Evolutionary conservation across 2,329 filamentous ascomycete species (phyloP), one percentile per base, ranked within the genome.

Genomic region (Cladosporium phlei): DNA sequence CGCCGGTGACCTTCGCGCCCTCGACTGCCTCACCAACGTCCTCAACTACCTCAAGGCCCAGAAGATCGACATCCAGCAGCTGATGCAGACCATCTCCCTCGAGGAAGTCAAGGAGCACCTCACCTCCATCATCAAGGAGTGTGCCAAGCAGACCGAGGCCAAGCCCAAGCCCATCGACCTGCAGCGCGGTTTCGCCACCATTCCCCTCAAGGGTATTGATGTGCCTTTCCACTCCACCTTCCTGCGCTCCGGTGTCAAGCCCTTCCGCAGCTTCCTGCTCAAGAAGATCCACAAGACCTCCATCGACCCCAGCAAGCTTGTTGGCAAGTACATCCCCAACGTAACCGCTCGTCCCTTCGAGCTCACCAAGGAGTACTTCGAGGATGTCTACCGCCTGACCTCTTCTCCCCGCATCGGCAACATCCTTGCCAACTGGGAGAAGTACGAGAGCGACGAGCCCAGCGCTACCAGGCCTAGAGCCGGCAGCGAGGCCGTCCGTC

Each of bases 211-310:
- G 64, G 94, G 94, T 54, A 98, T 98, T 59, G 93, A 98, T 61
- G 94, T 97, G 64, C 93, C 93, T 34, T 98, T 98, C 87, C 93
- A 98, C 78, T 93, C 86, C 59, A 98, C 93, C 14, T 98, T 98
- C 78, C 74, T 98, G 71, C 87, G 94, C 47, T 95, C 89, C 29
- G 94, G 93, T 61, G 93, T 98, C 69, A 98, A 98, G 78, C 93
- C 94, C 37, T 98, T 98, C 88, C 82, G 93, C 57, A 91, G 85
- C 34, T 98, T 98, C 81, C 71, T 98, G 66, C 84, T 97, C 60
- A 98, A 97, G 86, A 98, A 98, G 81, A 97, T 98, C 74, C 89
- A 97, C 79, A 95, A 95, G 82, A 96, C 90, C 19, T 94, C 87
- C 45, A 97, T 98, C 67, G 93, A 98, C 67, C 93, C 93, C 4